Evolutionary conservation across 2,329 filamentous ascomycete species (phyloP).

Genomic region (Aureobasidium sp.): DNA sequence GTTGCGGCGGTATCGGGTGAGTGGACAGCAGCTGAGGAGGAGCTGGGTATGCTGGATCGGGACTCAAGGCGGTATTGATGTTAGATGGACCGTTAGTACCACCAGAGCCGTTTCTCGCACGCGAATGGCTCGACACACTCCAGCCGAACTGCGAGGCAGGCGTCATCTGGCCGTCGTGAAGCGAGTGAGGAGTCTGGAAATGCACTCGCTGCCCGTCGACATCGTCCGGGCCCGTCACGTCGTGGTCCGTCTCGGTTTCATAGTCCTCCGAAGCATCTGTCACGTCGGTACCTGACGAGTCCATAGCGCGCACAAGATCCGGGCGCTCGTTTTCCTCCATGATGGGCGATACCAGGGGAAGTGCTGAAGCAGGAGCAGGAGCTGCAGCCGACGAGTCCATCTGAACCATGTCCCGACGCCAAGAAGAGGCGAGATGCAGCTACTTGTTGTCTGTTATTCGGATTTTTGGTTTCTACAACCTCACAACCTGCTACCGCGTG

Average conservation of each 20-base stretch:
- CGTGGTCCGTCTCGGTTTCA: constrained; percentile 7
- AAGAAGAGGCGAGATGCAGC: neutral
- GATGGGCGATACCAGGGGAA: constrained; percentile 17
- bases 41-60: constrained; percentile 3
- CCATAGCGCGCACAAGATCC: constrained; percentile 22
- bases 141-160: constrained; percentile 23
- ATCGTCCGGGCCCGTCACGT: constrained; percentile 1
- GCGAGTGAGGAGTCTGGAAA: neutral
- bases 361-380: neutral
- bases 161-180: constrained; percentile 16
- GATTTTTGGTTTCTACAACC: neutral
- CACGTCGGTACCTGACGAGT: constrained; percentile 23
- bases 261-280: constrained; percentile 17
- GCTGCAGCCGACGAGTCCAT: neutral
- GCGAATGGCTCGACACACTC: constrained; percentile 14
- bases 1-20: constrained; percentile 4
- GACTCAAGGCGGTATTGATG: neutral
- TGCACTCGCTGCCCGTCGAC: constrained; percentile 5
- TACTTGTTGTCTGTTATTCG: neutral
- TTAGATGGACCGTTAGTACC: constrained; percentile 1
- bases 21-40: constrained; percentile 17
- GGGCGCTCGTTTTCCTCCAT: constrained; percentile 27
- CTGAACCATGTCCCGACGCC: neutral
- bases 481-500: neutral
- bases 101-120: constrained; percentile 5